Evolutionary conservation across 306 rosid species (phyloP).

Genomic region (Fragaria ananassa): DNA sequence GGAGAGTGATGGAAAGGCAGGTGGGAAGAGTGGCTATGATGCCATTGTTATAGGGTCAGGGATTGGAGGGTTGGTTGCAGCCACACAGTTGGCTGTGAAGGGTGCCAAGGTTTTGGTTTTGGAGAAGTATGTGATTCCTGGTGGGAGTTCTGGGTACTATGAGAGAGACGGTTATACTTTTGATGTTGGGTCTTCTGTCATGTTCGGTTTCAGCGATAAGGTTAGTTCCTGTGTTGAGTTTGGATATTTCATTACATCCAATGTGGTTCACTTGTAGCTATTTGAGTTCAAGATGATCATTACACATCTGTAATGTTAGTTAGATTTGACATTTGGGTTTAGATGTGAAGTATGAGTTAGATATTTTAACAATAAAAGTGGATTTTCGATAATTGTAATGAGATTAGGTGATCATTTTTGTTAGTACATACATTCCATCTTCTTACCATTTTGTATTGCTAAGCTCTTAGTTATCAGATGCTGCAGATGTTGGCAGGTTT

Average conservation of each 20-base stretch:
- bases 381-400: not conserved
- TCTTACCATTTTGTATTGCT: not conserved
- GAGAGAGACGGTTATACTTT: constrained; percentile 85
- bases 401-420: not conserved
- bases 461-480: not conserved
- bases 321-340: not conserved
- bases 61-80: constrained; percentile 90
- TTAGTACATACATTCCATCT: not conserved
- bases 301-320: not conserved
- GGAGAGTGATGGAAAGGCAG: constrained; percentile 37
- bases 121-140: constrained; percentile 96
- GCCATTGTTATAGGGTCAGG: constrained; percentile 96
- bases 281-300: not conserved
- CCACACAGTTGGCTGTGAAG: constrained; percentile 87
- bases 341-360: not conserved
- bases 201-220: constrained; percentile 98
- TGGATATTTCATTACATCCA: constrained; percentile 5
- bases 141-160: constrained; percentile 95
- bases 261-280: constrained; percentile 9
- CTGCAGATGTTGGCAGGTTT: not conserved
- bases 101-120: constrained; percentile 87
- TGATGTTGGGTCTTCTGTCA: constrained; percentile 96
- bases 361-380: not conserved
- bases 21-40: constrained; percentile 46
- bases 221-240: constrained; percentile 31